phyloP scores from a whole-genome alignment of 1,284 basidiomycete species.

The Ustilago cynodontis region DNA sequence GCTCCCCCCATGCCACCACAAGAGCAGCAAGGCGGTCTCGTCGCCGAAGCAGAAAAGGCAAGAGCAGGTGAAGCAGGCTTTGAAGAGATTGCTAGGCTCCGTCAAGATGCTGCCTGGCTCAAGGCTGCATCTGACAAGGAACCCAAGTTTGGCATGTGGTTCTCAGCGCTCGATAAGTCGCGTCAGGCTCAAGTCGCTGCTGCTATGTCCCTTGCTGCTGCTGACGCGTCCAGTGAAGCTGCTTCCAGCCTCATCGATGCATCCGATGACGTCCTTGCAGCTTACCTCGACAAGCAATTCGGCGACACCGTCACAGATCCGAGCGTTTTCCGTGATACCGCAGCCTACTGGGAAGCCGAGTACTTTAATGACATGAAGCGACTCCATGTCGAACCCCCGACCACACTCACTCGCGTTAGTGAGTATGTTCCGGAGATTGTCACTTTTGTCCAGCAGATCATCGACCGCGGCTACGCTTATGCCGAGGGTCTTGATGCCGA shows the following conservation, averaged over 20 bases:
- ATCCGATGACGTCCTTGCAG: conserved; percentile 63
- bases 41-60: conserved; percentile 42
- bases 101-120: conserved; percentile 58
- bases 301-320: conserved; percentile 87
- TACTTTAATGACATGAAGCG: conserved; percentile 95
- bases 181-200: conserved; percentile 64
- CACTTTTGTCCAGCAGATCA: conserved; percentile 85
- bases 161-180: conserved; percentile 60
- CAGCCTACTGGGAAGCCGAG: conserved; percentile 88
- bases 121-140: conserved; percentile 52
- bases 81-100: conserved; percentile 57
- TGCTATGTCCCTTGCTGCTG: conserved; percentile 58
- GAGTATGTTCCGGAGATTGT: conserved; percentile 98
- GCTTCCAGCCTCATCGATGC: conserved; percentile 57
- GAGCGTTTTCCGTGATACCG: conserved; percentile 83
- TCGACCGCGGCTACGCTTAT: conserved; percentile 91
- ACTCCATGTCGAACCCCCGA: conserved; percentile 86
- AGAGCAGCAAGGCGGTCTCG: conserved; percentile 50
- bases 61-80: conserved; percentile 63
- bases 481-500: conserved; percentile 53
- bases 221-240: conserved; percentile 37
- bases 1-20: conserved; percentile 63
- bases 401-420: conserved; percentile 92
- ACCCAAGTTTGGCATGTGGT: conserved; percentile 68
- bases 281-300: conserved; percentile 52